These are phyloP conservation scores for Pelargonium myrrhifolium DNA, from an alignment of 441 rosid species.

Conservation along the genomic window DNA sequence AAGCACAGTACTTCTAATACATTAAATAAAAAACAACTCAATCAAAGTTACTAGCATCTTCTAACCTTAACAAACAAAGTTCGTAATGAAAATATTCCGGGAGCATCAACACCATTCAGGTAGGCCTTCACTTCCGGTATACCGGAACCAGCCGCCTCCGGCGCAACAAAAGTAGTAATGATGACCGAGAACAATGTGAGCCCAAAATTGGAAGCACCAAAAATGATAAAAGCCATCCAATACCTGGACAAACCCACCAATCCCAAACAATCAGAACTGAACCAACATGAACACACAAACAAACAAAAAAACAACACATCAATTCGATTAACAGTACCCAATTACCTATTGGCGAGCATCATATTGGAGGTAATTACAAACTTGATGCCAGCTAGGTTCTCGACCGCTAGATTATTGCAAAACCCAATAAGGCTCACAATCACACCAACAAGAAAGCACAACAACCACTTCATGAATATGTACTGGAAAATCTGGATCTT, in stretches of 20 bases:
- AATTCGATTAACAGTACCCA: not conserved
- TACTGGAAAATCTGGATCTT: slow-evolving; percentile 78
- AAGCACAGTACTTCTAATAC: slow-evolving; percentile 21
- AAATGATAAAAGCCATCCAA: slow-evolving; percentile 52
- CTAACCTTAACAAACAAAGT: slow-evolving; percentile 88
- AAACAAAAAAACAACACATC: not conserved
- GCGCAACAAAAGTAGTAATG: slow-evolving; percentile 81
- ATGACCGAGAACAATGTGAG: slow-evolving; percentile 64
- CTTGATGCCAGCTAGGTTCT: slow-evolving; percentile 86
- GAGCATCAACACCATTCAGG: slow-evolving; percentile 88
- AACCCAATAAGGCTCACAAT: slow-evolving; percentile 66
- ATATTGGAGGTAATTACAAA: slow-evolving; percentile 57
- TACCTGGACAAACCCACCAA: slow-evolving; percentile 43
- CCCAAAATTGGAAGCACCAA: slow-evolving; percentile 56
- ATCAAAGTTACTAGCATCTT: not conserved
- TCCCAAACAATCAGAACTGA: not conserved
- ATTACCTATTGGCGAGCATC: slow-evolving; percentile 62
- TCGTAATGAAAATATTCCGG: slow-evolving; percentile 80
- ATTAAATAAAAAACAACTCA: slow-evolving; percentile 20
- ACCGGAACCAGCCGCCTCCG: slow-evolving; percentile 95
- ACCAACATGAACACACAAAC: not conserved
- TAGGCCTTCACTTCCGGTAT: slow-evolving; percentile 98
- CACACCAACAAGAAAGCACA: slow-evolving; percentile 74
- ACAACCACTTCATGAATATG: slow-evolving; percentile 73
- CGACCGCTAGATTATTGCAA: slow-evolving; percentile 73